Evolutionary conservation across 2,329 filamentous ascomycete genomes (phyloP).

Genomic region (Lecanosticta acicola): DNA sequence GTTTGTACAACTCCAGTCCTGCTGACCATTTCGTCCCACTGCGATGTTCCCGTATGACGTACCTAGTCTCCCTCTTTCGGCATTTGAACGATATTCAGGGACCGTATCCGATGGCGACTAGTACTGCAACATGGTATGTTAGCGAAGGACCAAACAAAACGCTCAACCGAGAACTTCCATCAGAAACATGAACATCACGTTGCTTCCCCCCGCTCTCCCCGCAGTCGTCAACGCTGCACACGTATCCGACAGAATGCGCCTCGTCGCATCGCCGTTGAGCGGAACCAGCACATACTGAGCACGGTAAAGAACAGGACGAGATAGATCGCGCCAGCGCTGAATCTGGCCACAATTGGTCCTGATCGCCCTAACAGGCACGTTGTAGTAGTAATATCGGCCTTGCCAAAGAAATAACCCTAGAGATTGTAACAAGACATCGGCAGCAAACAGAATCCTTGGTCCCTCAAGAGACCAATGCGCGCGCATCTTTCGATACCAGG

Average conservation of each 20-base stretch:
- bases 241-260: slow-evolving; percentile 51
- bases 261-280: slow-evolving; percentile 49
- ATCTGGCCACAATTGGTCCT: slow-evolving; percentile 53
- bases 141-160: too few relatives aligned
- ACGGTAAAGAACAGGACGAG: slow-evolving; percentile 56
- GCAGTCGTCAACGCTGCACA: slow-evolving; percentile 48
- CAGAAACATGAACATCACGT: slow-evolving; percentile 54
- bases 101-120: too few relatives aligned
- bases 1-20: too few relatives aligned
- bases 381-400: slow-evolving; percentile 47
- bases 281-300: slow-evolving; percentile 54
- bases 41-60: too few relatives aligned
- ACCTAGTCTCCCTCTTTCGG: too few relatives aligned
- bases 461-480: slow-evolving; percentile 54
- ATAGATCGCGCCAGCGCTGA: slow-evolving; percentile 51
- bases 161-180: slow-evolving; percentile 50
- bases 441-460: slow-evolving; percentile 47
- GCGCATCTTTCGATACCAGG: slow-evolving; percentile 42
- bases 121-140: too few relatives aligned
- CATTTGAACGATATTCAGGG: too few relatives aligned
- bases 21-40: too few relatives aligned
- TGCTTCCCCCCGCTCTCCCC: slow-evolving; percentile 48
- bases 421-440: slow-evolving; percentile 44
- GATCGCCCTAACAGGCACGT: slow-evolving; percentile 45
- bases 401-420: slow-evolving; percentile 53